phyloP scores from a whole-genome alignment of 129 eudicot species.

The Dittrichia graveolens region DNA sequence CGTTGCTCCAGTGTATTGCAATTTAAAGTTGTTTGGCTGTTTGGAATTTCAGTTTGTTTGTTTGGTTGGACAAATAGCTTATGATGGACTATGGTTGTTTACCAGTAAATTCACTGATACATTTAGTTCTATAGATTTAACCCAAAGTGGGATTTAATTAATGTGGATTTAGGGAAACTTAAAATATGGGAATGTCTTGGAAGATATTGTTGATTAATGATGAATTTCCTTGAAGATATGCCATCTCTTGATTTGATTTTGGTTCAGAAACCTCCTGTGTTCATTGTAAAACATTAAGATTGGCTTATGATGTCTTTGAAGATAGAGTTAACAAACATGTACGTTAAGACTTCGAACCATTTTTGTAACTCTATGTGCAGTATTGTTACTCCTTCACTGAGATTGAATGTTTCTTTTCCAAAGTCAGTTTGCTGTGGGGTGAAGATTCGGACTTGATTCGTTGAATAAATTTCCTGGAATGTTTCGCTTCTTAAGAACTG shows the following conservation, averaged over 20 bases:
- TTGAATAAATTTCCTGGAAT: neutral
- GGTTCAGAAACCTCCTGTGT: constrained; percentile 1
- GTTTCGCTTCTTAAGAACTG: no score
- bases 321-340: neutral
- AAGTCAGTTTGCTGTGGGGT: neutral
- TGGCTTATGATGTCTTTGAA: constrained; percentile 2
- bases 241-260: neutral
- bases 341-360: no score
- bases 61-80: constrained; percentile 14
- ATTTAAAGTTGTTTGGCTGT: neutral
- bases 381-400: neutral
- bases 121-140: constrained; percentile 7
- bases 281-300: neutral
- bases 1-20: no score
- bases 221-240: neutral
- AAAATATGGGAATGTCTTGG: neutral
- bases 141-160: neutral
- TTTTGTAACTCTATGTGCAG: neutral
- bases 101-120: neutral
- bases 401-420: neutral
- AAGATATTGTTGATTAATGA: neutral
- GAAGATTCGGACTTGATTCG: neutral
- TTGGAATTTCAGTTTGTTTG: neutral
- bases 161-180: neutral
- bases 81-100: neutral